phyloP scores from a whole-genome alignment of 345 rosid species.

The Noccaea caerulescens region DNA sequence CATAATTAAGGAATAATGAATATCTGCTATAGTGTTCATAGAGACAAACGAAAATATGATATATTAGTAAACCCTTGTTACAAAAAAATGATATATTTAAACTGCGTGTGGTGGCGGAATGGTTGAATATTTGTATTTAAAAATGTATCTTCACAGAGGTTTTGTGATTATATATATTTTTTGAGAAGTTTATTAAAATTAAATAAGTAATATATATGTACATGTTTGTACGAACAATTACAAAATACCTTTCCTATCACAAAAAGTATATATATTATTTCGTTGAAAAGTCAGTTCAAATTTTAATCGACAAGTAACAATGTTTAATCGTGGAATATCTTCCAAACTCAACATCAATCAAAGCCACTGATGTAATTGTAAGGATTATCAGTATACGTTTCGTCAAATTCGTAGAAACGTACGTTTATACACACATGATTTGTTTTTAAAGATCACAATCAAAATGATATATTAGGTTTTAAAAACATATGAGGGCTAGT shows the following conservation, averaged over 20 bases:
- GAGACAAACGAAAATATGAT: neutral
- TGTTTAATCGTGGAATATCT: constrained; percentile 29
- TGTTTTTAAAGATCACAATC: neutral
- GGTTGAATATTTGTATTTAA: too few relatives aligned
- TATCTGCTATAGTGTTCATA: neutral
- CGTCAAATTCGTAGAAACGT: constrained; percentile 6
- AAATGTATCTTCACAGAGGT: too few relatives aligned
- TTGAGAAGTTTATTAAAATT: too few relatives aligned
- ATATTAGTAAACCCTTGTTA: too few relatives aligned
- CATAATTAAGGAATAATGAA: neutral
- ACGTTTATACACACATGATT: too few relatives aligned
- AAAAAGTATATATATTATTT: constrained; percentile 15
- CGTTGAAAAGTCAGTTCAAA: constrained; percentile 23
- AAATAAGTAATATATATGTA: neutral
- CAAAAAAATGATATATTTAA: too few relatives aligned
- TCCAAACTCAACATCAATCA: constrained; percentile 16
- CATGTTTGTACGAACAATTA: constrained; percentile 3
- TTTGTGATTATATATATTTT: too few relatives aligned
- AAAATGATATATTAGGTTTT: neutral
- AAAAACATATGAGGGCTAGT: constrained; percentile 1
- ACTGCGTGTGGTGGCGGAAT: too few relatives aligned
- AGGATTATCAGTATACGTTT: neutral
- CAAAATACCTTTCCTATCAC: constrained; percentile 1
- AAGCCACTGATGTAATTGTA: constrained; percentile 2
- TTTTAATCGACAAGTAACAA: constrained; percentile 32